Conservation (phyloP, 352 stramenopile genomes). For the Phytophthora fragariaefolia region DNA sequence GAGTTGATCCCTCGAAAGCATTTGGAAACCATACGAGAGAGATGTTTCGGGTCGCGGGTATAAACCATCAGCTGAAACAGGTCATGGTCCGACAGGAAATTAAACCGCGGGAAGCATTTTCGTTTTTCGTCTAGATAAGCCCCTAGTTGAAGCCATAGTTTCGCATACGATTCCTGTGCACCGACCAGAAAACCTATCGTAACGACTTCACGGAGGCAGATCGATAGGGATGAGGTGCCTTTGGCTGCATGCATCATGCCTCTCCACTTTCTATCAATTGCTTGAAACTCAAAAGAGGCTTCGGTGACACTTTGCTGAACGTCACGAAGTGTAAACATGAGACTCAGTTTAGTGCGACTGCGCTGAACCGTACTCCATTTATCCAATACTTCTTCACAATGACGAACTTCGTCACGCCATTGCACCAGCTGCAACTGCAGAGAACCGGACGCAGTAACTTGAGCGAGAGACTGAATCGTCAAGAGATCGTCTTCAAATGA, state of each 20-base stretch:
- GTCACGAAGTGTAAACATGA: slow-evolving; percentile 57
- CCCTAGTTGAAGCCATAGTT: slow-evolving; percentile 63
- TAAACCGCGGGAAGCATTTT: slow-evolving; percentile 60
- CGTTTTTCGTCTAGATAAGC: slow-evolving; percentile 68
- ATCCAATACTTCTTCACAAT: slow-evolving; percentile 67
- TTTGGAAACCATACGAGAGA: slow-evolving; percentile 54
- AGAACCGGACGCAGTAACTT: slow-evolving; percentile 45
- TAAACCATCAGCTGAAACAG: slow-evolving; percentile 63
- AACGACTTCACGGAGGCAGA: slow-evolving; percentile 69
- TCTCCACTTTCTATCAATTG: slow-evolving; percentile 72
- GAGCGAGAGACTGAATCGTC: slow-evolving; percentile 61
- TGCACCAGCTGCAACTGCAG: slow-evolving; percentile 51
- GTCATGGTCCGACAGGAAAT: slow-evolving; percentile 72
- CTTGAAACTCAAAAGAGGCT: slow-evolving; percentile 65
- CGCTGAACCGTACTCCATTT: slow-evolving; percentile 58
- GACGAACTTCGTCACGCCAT: slow-evolving; percentile 69
- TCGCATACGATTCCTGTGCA: slow-evolving; percentile 49
- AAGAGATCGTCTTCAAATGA: slow-evolving; percentile 65
- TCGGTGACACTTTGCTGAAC: slow-evolving; percentile 65
- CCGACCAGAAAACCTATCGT: slow-evolving; percentile 57
- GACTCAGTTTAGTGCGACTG: slow-evolving; percentile 55
- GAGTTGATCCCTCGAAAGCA: slow-evolving; percentile 55
- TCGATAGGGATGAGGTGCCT: slow-evolving; percentile 50
- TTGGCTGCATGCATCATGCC: slow-evolving; percentile 69
- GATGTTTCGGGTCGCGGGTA: slow-evolving; percentile 39